Percentiles rank a stretch among this genome's conserved stretches.
phyloP scores from a whole-genome alignment of 176 grass and related monocot species.

The Zea mays region Zm-B73-REFERENCE-NAM-5.0 NC_050099.1:224736501-224737000 shows the following conservation, averaged over 20 bases:
- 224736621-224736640: neutral
- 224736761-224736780: slow-evolving; percentile 30
- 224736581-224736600: slow-evolving; percentile 11
- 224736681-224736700: slow-evolving; percentile 34
- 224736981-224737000: neutral
- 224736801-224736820: slow-evolving; percentile 45
- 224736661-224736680: slow-evolving; percentile 25
- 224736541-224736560: neutral
- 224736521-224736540: neutral
- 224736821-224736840: neutral
- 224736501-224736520: neutral
- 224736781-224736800: slow-evolving; percentile 45
- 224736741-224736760: slow-evolving; percentile 17
- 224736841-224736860: neutral
- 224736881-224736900: neutral
- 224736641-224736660: neutral
- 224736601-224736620: neutral
- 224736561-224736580: neutral
- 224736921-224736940: slow-evolving; percentile 13
- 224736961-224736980: slow-evolving; percentile 1
- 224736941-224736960: neutral
- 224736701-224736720: slow-evolving; percentile 34
- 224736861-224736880: slow-evolving; percentile 4
- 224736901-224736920: slow-evolving; percentile 5
- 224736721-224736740: slow-evolving; percentile 38